Base-by-base conservation (phyloP, 139 green algal species). In the Trebouxia sp. region DNA sequence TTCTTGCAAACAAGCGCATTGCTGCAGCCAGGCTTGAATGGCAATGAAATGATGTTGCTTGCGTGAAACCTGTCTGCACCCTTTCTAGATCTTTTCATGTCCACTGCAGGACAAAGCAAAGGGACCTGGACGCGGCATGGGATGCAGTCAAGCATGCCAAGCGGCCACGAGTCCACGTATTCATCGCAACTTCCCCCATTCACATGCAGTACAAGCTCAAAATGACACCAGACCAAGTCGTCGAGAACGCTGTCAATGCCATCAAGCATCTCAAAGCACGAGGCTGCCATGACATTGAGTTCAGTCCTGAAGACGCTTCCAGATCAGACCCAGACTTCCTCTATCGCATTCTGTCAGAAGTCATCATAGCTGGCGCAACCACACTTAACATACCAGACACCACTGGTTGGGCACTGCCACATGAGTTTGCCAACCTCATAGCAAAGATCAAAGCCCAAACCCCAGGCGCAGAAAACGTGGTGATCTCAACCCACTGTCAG, bases 381-480 rank as follows among this genome's bases (percentile, higher is more conserved):
- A 99, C 97, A 1, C 87, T 99, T 77, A 99, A 99, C 91, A 99
- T 99, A 86, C 97, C 97, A 1, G 94, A 98, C 90, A 98, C 95
- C 24, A 96, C 94, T 8, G 94, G 77, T 55, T 98, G 96, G 93
- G 96, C 91, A 85, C 88, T 99, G 81, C 97, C 97, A 6, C 88
- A 95, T 53, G 97, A 99, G 88, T 99, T 98, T 87, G 92, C 93
- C 43, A 85, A 65, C 42, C 88, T 99, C 0, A 99, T 99, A 77
- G 83, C 83, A 0, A 80, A 87, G 10, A 93, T 99, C 81, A 93
- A 89, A n/a, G 85, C 83, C n/a, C 98, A 99, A 88, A 96, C 91
- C 9, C 89, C 87, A 0, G 97, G 96, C 11, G 84, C 84, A 30
- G 88, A 94, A 22, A 85, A 92, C 70, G 92, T 96, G 11, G 90